Conservation (phyloP, 805 yeast genomes). For the Metschnikowia drakensbergensis region DNA sequence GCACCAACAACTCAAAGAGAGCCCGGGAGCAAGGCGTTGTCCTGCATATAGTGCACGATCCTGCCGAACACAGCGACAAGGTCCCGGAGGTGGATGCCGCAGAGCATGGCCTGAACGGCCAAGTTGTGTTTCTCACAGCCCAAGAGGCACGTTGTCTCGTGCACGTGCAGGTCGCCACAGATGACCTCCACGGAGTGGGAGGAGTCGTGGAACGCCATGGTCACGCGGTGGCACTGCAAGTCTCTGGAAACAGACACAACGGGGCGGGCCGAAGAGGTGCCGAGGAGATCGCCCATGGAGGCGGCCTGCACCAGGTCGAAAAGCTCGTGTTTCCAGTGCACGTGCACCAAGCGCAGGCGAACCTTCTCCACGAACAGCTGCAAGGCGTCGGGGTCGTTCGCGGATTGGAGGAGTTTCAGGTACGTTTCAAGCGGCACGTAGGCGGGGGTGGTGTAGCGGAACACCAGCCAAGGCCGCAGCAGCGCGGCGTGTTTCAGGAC, state of each 20-base stretch:
- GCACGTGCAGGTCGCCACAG: slow-evolving; percentile 21
- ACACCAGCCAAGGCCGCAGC: slow-evolving; percentile 25
- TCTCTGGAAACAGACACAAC: slow-evolving; percentile 22
- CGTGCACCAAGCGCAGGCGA: slow-evolving; percentile 21
- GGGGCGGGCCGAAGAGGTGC: neutral
- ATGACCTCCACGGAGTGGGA: slow-evolving; percentile 18
- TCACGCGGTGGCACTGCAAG: slow-evolving; percentile 25
- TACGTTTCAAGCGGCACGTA: slow-evolving; percentile 25
- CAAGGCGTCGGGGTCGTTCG: slow-evolving; percentile 18
- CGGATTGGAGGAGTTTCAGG: slow-evolving; percentile 10
- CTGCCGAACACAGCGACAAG: neutral
- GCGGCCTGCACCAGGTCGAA: slow-evolving; percentile 17
- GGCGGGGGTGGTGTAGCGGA: slow-evolving; percentile 36
- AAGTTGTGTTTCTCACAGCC: neutral
- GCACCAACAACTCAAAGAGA: too few species aligned
- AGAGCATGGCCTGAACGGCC: slow-evolving; percentile 10
- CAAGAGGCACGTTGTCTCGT: neutral
- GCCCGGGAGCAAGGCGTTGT: neutral
- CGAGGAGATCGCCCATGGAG: neutral
- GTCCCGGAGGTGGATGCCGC: slow-evolving; percentile 5
- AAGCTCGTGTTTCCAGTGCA: slow-evolving; percentile 33
- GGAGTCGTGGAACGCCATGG: slow-evolving; percentile 6
- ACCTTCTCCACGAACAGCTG: slow-evolving; percentile 22
- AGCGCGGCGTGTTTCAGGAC: neutral
- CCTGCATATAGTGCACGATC: slow-evolving; percentile 7